Conservation (phyloP, 106 monocot genomes). For the Phalaenopsis equestris region DNA sequence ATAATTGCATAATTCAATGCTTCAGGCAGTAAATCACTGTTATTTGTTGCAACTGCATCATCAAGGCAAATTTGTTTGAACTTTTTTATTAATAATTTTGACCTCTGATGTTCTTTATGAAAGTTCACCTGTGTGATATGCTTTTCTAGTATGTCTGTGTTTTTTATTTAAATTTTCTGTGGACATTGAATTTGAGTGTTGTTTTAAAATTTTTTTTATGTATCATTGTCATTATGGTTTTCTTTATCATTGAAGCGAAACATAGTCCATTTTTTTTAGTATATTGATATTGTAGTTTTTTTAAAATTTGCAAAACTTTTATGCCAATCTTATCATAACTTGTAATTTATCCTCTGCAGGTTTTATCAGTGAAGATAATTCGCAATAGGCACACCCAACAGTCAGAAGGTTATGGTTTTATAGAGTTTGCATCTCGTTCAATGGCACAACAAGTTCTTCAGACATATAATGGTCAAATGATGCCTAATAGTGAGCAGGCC, state of each 20-base stretch:
- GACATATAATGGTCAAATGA: conserved; percentile 55
- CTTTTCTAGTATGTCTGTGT: not conserved
- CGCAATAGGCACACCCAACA: conserved; percentile 70
- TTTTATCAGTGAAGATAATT: conserved; percentile 50
- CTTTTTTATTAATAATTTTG: not conserved
- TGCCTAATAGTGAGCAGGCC: conserved; percentile 50
- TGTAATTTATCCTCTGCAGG: conserved; percentile 17
- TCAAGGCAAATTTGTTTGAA: not conserved
- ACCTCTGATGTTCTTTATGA: not conserved
- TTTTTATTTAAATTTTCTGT: not conserved
- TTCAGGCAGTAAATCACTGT: not conserved
- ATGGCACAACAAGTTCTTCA: conserved; percentile 59
- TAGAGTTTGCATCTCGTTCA: conserved; percentile 63
- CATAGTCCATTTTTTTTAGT: not conserved
- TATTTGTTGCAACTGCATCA: not conserved
- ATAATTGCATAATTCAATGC: not conserved
- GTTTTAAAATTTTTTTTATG: not conserved
- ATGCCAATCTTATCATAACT: not conserved
- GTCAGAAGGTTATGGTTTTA: conserved; percentile 78
- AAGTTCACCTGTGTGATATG: not conserved
- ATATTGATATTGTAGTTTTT: not conserved
- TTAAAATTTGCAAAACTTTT: not conserved
- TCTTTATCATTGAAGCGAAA: not conserved
- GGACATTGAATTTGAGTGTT: not conserved
- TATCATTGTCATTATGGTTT: not conserved